A percentile compares a stretch with the other conserved stretches of the same genome.
These are phyloP conservation scores for Rozella allomycis DNA, from an alignment of 371 early-diverging fungal species.

Conservation along the genomic window DNA sequence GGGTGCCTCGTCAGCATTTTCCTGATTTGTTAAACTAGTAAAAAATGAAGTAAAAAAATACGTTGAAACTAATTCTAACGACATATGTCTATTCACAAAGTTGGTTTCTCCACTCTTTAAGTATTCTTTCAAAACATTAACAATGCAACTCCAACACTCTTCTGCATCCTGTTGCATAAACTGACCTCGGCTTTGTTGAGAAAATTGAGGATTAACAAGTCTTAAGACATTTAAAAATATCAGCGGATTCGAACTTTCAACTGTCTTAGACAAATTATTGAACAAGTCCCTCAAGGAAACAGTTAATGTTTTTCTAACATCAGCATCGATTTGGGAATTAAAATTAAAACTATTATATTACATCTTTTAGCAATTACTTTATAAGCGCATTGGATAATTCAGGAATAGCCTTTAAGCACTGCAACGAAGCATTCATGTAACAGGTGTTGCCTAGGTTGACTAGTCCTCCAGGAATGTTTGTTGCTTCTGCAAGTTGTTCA, in stretches of 20 bases:
- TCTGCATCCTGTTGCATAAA: conserved; percentile 92
- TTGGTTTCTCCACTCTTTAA: conserved; percentile 8
- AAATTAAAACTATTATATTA: conserved; percentile 1
- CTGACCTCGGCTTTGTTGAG: conserved; percentile 40
- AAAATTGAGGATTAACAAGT: conserved; percentile 62
- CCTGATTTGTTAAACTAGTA: conserved; percentile 40
- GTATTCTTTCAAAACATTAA: conserved; percentile 1
- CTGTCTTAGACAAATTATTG: conserved; percentile 36
- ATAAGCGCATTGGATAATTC: conserved; percentile 46
- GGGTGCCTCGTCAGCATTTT: conserved; percentile 51
- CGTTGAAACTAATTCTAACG: conserved; percentile 42
- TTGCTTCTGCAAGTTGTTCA: conserved; percentile 55
- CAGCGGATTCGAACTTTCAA: conserved; percentile 51
- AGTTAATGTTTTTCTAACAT: conserved; percentile 24
- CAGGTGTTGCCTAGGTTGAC: conserved; percentile 90
- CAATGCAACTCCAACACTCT: conserved; percentile 64
- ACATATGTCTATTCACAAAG: conserved; percentile 66
- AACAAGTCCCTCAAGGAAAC: conserved; percentile 48
- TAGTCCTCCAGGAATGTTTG: conserved; percentile 71
- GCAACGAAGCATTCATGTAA: conserved; percentile 93
- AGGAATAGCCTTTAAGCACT: conserved; percentile 72
- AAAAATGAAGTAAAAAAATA: conserved; percentile 5
- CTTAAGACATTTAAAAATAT: conserved; percentile 57
- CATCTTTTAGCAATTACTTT: conserved; percentile 6
- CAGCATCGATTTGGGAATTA: conserved; percentile 1